phyloP scores from a whole-genome alignment of 768 basidiomycete species.

The Rhizopogon roseolus region DNA sequence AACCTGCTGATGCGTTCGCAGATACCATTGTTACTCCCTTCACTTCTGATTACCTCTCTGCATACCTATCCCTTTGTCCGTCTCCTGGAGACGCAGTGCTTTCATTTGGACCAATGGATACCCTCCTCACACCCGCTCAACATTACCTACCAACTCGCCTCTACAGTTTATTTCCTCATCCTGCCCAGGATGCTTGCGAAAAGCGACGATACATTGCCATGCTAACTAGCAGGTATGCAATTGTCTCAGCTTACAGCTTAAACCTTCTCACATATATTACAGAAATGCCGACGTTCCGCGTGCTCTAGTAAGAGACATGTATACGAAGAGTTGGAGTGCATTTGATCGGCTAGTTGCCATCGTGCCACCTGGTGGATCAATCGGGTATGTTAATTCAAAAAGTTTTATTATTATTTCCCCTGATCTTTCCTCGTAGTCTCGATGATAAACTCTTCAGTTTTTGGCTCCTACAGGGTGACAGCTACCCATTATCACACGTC shows the following conservation, averaged over 20 bases:
- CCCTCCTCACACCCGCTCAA: conserved; percentile 68
- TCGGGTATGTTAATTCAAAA: conserved; percentile 51
- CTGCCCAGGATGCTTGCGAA: conserved; percentile 72
- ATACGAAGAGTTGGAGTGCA: conserved; percentile 90
- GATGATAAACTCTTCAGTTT: conserved; percentile 91
- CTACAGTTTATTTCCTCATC: conserved; percentile 75
- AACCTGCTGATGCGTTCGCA: conserved; percentile 16
- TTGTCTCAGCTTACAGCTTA: background rate
- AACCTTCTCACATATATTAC: conserved; percentile 3
- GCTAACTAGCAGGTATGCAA: conserved; percentile 57
- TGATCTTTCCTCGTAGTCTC: conserved; percentile 40
- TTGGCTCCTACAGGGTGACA: conserved; percentile 81
- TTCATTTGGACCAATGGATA: conserved; percentile 79
- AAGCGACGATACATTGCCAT: conserved; percentile 71
- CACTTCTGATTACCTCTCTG: conserved; percentile 70
- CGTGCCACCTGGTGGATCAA: conserved; percentile 86
- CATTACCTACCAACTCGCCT: conserved; percentile 72
- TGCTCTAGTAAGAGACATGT: conserved; percentile 83
- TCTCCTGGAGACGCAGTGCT: conserved; percentile 70
- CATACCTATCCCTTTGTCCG: conserved; percentile 74
- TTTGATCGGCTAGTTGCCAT: conserved; percentile 86
- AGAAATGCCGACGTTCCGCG: conserved; percentile 85
- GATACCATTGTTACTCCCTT: conserved; percentile 74
- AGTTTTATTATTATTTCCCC: conserved; percentile 1
- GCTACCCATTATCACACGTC: conserved; percentile 69